Evolutionary conservation across 2,329 filamentous ascomycete species (phyloP).

Genomic region (Curvularia verruculosa): DNA sequence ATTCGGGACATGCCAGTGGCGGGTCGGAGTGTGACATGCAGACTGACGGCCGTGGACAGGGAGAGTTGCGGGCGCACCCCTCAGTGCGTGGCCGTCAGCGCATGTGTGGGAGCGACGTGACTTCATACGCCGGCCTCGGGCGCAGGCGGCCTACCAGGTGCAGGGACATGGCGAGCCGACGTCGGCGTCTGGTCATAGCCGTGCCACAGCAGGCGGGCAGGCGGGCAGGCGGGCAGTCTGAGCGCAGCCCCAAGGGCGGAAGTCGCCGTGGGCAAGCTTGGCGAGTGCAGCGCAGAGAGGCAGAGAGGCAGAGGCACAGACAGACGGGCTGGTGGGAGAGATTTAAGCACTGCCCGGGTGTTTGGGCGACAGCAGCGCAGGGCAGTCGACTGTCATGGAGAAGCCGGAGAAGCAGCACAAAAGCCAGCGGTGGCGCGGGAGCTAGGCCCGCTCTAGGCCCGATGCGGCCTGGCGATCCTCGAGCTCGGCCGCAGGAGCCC

Average conservation of each 20-base stretch:
- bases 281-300: background rate
- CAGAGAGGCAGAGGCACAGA: background rate
- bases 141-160: background rate
- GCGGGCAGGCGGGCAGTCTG: too few species aligned
- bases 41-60: too few species aligned
- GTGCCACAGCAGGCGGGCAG: too few species aligned
- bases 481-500: conserved; percentile 26
- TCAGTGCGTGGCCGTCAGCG: background rate
- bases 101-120: background rate
- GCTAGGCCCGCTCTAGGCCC: conserved; percentile 21
- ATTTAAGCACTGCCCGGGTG: background rate
- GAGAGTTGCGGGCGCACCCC: too few species aligned
- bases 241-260: background rate
- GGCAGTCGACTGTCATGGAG: conserved; percentile 25
- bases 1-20: background rate
- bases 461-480: conserved; percentile 19
- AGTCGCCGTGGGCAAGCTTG: background rate
- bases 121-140: background rate
- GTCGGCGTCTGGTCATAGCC: background rate
- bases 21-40: background rate
- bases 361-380: background rate
- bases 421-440: conserved; percentile 30
- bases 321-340: background rate
- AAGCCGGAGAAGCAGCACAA: conserved; percentile 41
- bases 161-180: background rate